These are phyloP conservation scores for Exophiala mesophila DNA, from an alignment of 2,329 filamentous ascomycete genomes.

Conservation along the genomic window DNA sequence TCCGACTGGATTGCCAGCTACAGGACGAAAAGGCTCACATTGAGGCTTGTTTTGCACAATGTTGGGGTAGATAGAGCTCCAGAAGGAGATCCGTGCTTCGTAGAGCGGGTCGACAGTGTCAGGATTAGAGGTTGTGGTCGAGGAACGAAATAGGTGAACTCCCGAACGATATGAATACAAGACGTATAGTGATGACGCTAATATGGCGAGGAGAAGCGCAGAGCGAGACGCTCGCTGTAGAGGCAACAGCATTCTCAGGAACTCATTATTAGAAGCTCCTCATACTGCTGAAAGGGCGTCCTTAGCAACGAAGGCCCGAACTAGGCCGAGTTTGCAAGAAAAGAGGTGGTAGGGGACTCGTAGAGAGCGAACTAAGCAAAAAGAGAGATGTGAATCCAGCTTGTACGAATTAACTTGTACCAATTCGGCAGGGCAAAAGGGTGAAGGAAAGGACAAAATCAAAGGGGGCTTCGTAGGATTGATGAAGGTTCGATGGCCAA, in stretches of 20 bases:
- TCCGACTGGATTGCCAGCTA: background rate
- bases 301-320: too few species aligned
- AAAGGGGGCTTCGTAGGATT: too few species aligned
- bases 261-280: background rate
- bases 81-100: background rate
- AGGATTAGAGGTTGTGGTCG: background rate
- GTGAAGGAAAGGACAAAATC: too few species aligned
- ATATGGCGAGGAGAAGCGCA: background rate
- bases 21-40: background rate
- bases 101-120: background rate
- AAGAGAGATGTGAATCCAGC: too few species aligned
- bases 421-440: too few species aligned
- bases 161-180: background rate
- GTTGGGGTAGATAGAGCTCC: background rate
- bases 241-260: background rate
- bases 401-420: too few species aligned
- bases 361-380: too few species aligned
- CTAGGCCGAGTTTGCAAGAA: too few species aligned
- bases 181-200: background rate
- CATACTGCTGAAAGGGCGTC: too few species aligned
- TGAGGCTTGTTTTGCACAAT: background rate
- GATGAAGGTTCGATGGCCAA: too few species aligned
- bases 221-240: background rate
- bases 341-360: too few species aligned
- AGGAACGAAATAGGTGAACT: background rate